A percentile compares a stretch with the other conserved stretches of the same genome.
These are phyloP conservation scores for Suhomyces wounanorum DNA, from an alignment of 1,139 yeast species.

Conservation along the genomic window DNA sequence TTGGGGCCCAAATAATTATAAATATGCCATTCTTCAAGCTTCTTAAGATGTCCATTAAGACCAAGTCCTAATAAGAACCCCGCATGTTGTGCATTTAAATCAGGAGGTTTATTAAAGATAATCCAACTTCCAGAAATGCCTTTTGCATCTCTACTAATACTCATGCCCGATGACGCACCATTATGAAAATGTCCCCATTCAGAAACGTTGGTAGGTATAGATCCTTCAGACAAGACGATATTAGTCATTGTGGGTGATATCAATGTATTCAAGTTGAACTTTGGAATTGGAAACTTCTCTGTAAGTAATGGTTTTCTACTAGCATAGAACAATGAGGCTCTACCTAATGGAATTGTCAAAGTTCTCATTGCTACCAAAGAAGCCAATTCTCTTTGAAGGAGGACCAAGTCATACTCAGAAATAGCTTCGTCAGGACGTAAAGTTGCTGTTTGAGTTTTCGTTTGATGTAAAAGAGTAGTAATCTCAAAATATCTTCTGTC, in stretches of 20 bases:
- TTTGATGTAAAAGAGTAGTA: constrained; percentile 67
- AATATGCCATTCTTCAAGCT: constrained; percentile 94
- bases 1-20: constrained; percentile 93
- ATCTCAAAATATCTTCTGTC: constrained; percentile 84
- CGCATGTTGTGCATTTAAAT: constrained; percentile 80
- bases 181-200: constrained; percentile 93
- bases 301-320: constrained; percentile 79
- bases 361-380: constrained; percentile 69
- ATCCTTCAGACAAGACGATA: constrained; percentile 58
- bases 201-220: constrained; percentile 50
- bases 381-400: constrained; percentile 65
- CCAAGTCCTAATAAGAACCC: constrained; percentile 95
- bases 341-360: constrained; percentile 73
- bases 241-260: constrained; percentile 70
- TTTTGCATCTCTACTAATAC: constrained; percentile 65
- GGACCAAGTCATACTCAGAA: constrained; percentile 60
- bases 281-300: constrained; percentile 80
- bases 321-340: constrained; percentile 71
- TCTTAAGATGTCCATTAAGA: constrained; percentile 80
- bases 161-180: constrained; percentile 87
- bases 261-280: constrained; percentile 66
- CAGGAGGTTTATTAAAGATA: constrained; percentile 77
- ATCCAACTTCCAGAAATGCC: constrained; percentile 93
- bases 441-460: constrained; percentile 59
- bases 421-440: constrained; percentile 37